Conservation (phyloP, 2,329 filamentous ascomycete species). For the Aspergillus phoenicis region DNA sequence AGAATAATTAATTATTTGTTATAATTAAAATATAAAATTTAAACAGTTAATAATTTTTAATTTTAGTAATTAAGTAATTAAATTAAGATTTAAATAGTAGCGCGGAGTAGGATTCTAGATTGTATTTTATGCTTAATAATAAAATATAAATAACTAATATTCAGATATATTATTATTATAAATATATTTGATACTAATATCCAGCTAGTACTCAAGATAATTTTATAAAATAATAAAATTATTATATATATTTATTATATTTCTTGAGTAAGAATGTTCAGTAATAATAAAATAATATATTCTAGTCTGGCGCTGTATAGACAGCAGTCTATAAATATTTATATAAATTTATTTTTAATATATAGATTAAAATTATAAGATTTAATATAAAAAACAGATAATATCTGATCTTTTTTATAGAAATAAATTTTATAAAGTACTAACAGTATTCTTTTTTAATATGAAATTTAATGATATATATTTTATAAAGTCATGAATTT, state of each 20-base stretch:
- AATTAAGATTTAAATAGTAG: background rate
- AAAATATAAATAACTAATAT: background rate
- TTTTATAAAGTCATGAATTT: too few relatives aligned
- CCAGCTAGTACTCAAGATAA: background rate
- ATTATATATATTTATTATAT: background rate
- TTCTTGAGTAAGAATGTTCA: background rate
- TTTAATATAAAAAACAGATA: background rate
- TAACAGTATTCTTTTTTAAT: background rate
- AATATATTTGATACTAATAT: conserved; percentile 1
- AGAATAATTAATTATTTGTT: background rate
- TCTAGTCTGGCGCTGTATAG: background rate
- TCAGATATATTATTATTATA: background rate
- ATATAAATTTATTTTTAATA: background rate
- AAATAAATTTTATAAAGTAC: background rate
- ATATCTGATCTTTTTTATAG: too few relatives aligned
- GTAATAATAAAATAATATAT: background rate
- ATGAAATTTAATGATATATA: too few relatives aligned
- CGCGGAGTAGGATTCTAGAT: background rate
- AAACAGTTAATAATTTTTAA: too few relatives aligned
- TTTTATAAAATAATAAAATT: background rate
- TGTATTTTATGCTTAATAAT: background rate
- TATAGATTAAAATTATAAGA: background rate
- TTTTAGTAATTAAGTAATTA: too few relatives aligned
- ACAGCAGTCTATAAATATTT: background rate
- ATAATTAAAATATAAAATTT: background rate